These are phyloP conservation scores for Trichosporon coremiiforme DNA, from an alignment of 1,284 basidiomycete species.

Conservation along the genomic window DNA sequence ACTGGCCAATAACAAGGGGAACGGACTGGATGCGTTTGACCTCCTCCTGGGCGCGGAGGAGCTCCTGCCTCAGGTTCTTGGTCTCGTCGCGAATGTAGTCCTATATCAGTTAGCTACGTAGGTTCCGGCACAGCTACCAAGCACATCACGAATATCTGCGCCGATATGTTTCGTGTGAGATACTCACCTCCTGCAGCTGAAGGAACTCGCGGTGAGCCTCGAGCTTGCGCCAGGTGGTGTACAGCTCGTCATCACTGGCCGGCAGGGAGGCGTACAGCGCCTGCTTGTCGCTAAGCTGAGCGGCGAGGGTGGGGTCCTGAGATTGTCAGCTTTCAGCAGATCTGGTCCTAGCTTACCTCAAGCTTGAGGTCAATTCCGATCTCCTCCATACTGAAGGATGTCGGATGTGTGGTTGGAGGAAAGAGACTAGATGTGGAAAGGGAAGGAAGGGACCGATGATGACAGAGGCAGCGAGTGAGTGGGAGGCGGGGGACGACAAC, in stretches of 20 bases:
- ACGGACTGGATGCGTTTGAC: constrained; percentile 99
- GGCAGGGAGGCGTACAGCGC: constrained; percentile 77
- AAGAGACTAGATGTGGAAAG: constrained; percentile 13
- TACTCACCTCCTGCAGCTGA: constrained; percentile 78
- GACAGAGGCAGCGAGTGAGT: constrained; percentile 1
- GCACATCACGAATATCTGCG: background rate
- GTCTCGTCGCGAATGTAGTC: constrained; percentile 99
- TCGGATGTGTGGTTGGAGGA: constrained; percentile 11
- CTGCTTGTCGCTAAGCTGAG: constrained; percentile 83
- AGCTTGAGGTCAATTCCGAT: constrained; percentile 76
- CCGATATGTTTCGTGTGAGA: no score
- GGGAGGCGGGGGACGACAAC: constrained; percentile 23
- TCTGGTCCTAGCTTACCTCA: constrained; percentile 63
- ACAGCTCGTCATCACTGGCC: constrained; percentile 82
- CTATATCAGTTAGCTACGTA: constrained; percentile 31
- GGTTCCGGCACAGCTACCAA: background rate
- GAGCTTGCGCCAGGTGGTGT: constrained; percentile 93
- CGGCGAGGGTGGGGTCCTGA: constrained; percentile 87
- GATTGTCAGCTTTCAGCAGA: background rate
- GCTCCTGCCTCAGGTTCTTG: constrained; percentile 94
- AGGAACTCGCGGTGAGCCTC: constrained; percentile 90
- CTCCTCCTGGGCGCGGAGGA: constrained; percentile 97
- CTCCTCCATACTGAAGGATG: constrained; percentile 55
- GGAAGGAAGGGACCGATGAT: constrained; percentile 22
- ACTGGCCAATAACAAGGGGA: constrained; percentile 99